phyloP scores from a whole-genome alignment of 257 asterid species.

The Penstemon eatonii region DNA sequence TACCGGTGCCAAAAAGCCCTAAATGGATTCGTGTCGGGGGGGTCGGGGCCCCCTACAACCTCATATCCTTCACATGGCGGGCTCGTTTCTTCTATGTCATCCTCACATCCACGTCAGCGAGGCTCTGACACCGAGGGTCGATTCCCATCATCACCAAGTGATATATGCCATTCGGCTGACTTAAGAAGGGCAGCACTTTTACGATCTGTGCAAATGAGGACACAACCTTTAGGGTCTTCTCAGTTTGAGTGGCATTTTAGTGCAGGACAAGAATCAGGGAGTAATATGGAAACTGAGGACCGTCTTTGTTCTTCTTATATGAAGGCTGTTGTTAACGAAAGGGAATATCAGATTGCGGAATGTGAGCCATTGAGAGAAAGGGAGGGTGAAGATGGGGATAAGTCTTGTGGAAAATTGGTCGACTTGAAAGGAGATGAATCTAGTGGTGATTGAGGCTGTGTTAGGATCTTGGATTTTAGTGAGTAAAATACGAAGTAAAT shows the following conservation, averaged over 20 bases:
- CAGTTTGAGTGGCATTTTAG: constrained; percentile 47
- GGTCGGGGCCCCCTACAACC: constrained; percentile 47
- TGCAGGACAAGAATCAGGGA: constrained; percentile 56
- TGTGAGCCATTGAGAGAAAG: constrained; percentile 35
- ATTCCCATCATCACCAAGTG: constrained; percentile 96
- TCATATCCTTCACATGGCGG: constrained; percentile 45
- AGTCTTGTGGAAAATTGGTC: constrained; percentile 39
- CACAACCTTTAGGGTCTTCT: constrained; percentile 61
- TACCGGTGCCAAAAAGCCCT: constrained; percentile 68
- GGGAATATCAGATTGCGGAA: constrained; percentile 49
- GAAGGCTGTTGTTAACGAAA: constrained; percentile 55
- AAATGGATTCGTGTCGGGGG: constrained; percentile 40
- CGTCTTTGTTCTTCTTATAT: constrained; percentile 54
- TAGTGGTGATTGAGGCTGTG: constrained; percentile 20
- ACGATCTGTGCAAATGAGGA: constrained; percentile 90
- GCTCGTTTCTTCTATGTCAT: constrained; percentile 37
- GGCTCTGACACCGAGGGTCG: constrained; percentile 90
- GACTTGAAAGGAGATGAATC: constrained; percentile 41
- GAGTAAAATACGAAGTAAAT: no score
- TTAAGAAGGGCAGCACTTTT: constrained; percentile 84
- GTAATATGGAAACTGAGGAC: constrained; percentile 59
- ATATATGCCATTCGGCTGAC: constrained; percentile 97
- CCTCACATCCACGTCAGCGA: constrained; percentile 75
- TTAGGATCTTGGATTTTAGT: no score
- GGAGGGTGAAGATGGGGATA: constrained; percentile 46